Evolutionary conservation across 2,329 filamentous ascomycete genomes (phyloP), one percentile per base, ranked within the genome.

Genomic region (Ceratocystiopsis sp.): DNA sequence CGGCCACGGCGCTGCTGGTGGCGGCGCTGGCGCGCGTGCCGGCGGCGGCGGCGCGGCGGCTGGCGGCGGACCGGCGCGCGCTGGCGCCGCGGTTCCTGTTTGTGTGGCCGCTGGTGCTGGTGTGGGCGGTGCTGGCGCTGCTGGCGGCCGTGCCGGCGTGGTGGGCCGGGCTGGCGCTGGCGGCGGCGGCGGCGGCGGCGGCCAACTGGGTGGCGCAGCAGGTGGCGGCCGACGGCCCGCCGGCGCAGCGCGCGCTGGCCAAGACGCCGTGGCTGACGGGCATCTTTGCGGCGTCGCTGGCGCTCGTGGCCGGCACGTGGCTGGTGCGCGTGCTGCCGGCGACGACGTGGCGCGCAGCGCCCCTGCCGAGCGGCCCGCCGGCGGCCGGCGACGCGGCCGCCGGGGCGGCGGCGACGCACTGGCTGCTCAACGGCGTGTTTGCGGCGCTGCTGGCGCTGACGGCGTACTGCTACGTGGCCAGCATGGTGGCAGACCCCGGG

Each of bases 251-350:
- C 52, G 75, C 80, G 51, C 78, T 96, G 53, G 86, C 95, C 57
- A 84, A 81, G 62, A 96, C 91, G 46, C 89, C 91, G 13, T 96
- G 87, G 71, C 68, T 98, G 51, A 80, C 91, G 0, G 91, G 91
- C 45, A 87, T 98, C 48, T 98, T 98, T 62, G 80, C 86, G 0
- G 87, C 69, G 2, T 83, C 87, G 0, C 61, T 95, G 16, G 93
- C 93, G 55, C 79, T 84, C 66, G 75, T 85, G 4, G 83, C 78
- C 25, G 54, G 84, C 35, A 75, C 80, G 50, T 98, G 84, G 75
- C 51, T 89, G 35, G 73, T 79, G 18, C 72, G 73, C 13, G 68
- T 96, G 36, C 62, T 94, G 41, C 83, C 65, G 0, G 51, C 47
- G 13, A 63, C 59, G 2, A 61, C 61, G 2, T 56, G 59, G 40